Evolutionary conservation across 345 rosid species (phyloP), one percentile per base, ranked within the genome.

Genomic region (Dimocarpus longan): DNA sequence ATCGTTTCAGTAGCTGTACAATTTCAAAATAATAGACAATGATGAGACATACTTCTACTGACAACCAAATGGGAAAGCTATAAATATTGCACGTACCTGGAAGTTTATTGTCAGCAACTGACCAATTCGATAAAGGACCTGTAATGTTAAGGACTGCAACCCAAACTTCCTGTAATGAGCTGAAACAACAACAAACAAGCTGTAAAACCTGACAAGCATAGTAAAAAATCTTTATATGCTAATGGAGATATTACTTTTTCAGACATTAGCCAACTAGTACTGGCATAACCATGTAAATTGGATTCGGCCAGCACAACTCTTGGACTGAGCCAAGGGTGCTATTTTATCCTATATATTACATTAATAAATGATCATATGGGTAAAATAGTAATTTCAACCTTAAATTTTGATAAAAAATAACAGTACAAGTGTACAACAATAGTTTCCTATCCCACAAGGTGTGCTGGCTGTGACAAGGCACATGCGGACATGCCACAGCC

Each of bases 101-200:
- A 82, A 88, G 89, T 78, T 69, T 86, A 22, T 88, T 84, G 78
- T 93, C 94, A 22, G 99, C 97, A 39, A 96, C 90, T 68, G 99
- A 96, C 99, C 99, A 96, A 81, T 88, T 85, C 12, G 97, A 90
- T 82, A 96, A 85, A 63, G 99, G 98, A 2, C 99, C 98, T 0
- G 98, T 94, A 79, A 96, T 87, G 84, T 96, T 96, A 67, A 96
- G 89, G 73, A 93, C 95, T 66, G 97, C 83, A 79, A 94, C 98
- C 97, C 98, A 96, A 22, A 96, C 89, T 86, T 96, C 98, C 80
- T 93, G 82, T 73, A 93, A 84, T 72, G 95, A 90, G 48, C 99
- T 96, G 90, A 82, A 86, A 85, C 56, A 60, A 59, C 72, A 70
- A 39, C 22, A 12, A 22, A 16, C 46, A 71, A 78, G 63, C 56